Base-by-base conservation (phyloP, 257 asterid species). In the Solanum sejunctum region DNA sequence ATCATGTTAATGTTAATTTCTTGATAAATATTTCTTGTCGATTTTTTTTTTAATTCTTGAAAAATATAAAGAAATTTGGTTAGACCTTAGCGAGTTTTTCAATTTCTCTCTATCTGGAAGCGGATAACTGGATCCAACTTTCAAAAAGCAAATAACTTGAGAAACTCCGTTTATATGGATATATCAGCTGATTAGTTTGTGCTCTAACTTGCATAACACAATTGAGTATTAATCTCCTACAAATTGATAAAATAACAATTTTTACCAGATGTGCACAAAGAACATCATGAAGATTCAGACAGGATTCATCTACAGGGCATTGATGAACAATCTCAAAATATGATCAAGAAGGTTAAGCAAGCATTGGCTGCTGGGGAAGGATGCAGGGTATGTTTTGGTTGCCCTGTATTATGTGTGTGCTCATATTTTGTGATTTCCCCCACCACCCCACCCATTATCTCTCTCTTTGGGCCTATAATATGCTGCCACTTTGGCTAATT, bases 321-420 rank as follows among this genome's bases (percentile, higher is more conserved):
- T 77, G 98, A 94, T 88, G 92, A 92, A 84, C 97, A 94, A 81
- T 97, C 98, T 84, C 95, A 97, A 87, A 88, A 87, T 80, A 87
- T 93, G 92, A 92, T 97, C 70, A 91, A 91, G 89, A 94, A 91
- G 90, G 98, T 94, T 90, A 94, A 97, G 93, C 96, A 93, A 63
- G 98, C 98, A 84, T 39, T 97, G 88, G 91, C 93, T 47, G 88
- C 86, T 87, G 97, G 92, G 32, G 99, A 97, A 93, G 99, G 99
- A 86, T 97, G 99, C 84, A 89, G 96, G 94, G 99, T 97, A 90
- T 86, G 95, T 69, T 80, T 73, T 85, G 41, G 41, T 18, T 49
- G 54, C 45, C 56, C 72, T 17, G 58, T 26, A 13, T 75, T 75
- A 51, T 75, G 61, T 23, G 20, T 75, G 23, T 75, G 49, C 82